Conservation (phyloP, 176 grass and related monocot species). For the Cocos nucifera region DNA sequence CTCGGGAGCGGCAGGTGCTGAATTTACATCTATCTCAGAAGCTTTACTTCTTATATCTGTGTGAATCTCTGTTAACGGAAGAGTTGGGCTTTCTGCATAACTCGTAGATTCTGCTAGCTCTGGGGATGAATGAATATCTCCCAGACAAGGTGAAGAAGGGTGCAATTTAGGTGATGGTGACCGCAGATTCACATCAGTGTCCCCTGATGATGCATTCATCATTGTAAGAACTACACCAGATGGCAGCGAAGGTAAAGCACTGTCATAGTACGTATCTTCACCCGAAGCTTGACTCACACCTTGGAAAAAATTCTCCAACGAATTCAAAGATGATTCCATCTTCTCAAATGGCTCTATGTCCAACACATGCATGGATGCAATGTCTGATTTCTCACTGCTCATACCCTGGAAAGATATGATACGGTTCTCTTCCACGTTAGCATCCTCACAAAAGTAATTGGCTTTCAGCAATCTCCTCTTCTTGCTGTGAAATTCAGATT, state of each 20-base stretch:
- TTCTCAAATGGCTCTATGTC: constrained; percentile 66
- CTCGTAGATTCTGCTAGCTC: constrained; percentile 55
- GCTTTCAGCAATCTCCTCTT: constrained; percentile 51
- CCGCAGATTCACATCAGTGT: constrained; percentile 38
- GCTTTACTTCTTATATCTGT: constrained; percentile 37
- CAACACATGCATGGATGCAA: constrained; percentile 14
- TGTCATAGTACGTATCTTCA: constrained; percentile 53
- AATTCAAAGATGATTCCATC: constrained; percentile 83
- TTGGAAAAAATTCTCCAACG: constrained; percentile 71
- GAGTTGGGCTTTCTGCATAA: constrained; percentile 43
- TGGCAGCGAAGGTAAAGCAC: constrained; percentile 26
- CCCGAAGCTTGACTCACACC: constrained; percentile 50
- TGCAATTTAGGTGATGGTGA: constrained; percentile 20
- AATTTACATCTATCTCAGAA: constrained; percentile 86
- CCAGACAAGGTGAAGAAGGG: constrained; percentile 41
- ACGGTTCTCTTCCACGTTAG: constrained; percentile 23
- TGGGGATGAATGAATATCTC: constrained; percentile 40
- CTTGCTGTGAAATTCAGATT: constrained; percentile 50
- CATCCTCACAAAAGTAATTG: constrained; percentile 40
- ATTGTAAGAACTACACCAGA: constrained; percentile 52
- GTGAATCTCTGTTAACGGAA: constrained; percentile 27
- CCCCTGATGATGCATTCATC: constrained; percentile 48
- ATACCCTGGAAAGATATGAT: constrained; percentile 21
- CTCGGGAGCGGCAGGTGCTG: constrained; percentile 59
- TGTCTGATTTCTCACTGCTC: not conserved